A percentile compares a stretch with the other conserved stretches of the same genome.
These are phyloP conservation scores for Quercus alba DNA, from an alignment of 306 rosid genomes.

Conservation along the genomic window DNA sequence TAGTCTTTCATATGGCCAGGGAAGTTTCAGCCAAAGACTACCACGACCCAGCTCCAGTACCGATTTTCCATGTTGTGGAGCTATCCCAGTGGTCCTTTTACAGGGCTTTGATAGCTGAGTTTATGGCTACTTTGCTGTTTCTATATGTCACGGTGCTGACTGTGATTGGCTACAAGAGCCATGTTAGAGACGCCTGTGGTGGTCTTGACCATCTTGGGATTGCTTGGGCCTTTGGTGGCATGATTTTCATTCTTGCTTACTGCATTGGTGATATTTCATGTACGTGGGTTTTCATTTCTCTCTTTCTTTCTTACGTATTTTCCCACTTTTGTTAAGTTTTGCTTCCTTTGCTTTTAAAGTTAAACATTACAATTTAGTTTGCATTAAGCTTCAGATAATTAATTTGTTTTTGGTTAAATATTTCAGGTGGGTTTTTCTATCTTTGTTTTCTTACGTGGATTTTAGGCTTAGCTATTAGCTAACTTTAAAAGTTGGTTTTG, in stretches of 20 bases:
- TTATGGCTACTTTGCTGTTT: slow-evolving; percentile 84
- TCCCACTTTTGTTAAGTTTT: neutral
- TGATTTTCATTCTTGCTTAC: slow-evolving; percentile 94
- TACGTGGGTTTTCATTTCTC: neutral
- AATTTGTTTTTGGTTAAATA: too few relatives aligned
- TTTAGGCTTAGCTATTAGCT: neutral
- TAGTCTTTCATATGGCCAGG: slow-evolving; percentile 41
- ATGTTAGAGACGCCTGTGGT: slow-evolving; percentile 49
- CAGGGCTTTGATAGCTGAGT: slow-evolving; percentile 92
- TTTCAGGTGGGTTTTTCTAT: too few relatives aligned
- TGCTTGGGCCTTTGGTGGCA: slow-evolving; percentile 99
- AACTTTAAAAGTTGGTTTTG: neutral
- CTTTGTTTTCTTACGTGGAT: too few relatives aligned
- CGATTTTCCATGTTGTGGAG: slow-evolving; percentile 59
- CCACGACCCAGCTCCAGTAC: slow-evolving; percentile 81
- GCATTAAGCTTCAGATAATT: too few relatives aligned
- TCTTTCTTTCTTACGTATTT: neutral
- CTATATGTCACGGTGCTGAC: slow-evolving; percentile 81
- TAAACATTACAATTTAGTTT: too few relatives aligned
- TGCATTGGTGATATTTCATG: slow-evolving; percentile 98
- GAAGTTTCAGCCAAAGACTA: slow-evolving; percentile 46
- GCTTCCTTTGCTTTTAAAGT: neutral
- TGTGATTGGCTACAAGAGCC: slow-evolving; percentile 73
- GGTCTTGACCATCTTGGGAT: slow-evolving; percentile 87
- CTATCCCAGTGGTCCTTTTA: slow-evolving; percentile 83